Conservation (phyloP, 129 eudicot genomes). For the Saussurea involucrata region DNA sequence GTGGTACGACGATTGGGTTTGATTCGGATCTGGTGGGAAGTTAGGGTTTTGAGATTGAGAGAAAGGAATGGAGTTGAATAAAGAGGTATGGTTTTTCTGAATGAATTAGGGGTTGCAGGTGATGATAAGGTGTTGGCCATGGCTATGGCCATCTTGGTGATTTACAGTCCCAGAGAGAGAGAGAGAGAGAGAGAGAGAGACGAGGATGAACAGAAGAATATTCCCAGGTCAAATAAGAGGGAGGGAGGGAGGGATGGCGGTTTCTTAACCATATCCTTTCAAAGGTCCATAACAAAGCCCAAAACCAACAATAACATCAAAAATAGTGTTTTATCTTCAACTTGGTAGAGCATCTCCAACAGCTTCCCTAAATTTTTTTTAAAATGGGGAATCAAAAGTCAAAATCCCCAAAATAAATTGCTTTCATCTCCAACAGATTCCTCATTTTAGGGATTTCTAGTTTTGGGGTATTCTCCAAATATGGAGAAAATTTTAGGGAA, state of each 20-base stretch:
- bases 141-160: conserved; percentile 25
- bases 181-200: neutral
- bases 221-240: neutral
- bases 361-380: no score
- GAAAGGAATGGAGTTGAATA: conserved; percentile 19
- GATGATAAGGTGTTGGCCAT: conserved; percentile 45
- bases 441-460: no score
- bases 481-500: no score
- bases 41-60: conserved; percentile 21
- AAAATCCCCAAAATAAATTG: no score
- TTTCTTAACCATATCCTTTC: conserved; percentile 24
- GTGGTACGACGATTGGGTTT: conserved; percentile 19
- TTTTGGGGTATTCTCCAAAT: no score
- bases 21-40: conserved; percentile 14
- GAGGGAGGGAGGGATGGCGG: neutral
- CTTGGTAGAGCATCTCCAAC: no score
- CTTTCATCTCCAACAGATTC: no score
- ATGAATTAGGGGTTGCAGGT: conserved; percentile 17
- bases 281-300: conserved; percentile 27
- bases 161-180: neutral
- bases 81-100: conserved; percentile 19
- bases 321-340: no score
- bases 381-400: no score
- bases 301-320: neutral
- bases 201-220: neutral